These are phyloP conservation scores for Venturia aucupariae DNA, from an alignment of 2,329 filamentous ascomycete genomes.

Conservation along the genomic window DNA sequence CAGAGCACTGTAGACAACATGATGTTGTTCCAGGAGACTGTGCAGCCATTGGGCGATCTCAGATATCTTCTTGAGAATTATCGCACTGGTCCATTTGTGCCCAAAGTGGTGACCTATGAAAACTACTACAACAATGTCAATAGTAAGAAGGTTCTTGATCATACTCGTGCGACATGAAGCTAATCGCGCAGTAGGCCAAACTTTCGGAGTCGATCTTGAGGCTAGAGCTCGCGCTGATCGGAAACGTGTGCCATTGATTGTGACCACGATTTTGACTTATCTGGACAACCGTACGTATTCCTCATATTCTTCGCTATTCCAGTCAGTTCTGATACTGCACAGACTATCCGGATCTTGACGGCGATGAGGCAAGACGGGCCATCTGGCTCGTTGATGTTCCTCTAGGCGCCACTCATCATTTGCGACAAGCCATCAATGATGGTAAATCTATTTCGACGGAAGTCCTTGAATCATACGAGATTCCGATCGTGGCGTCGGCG, in stretches of 20 bases:
- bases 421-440: conserved; percentile 76
- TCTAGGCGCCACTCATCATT: conserved; percentile 70
- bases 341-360: conserved; percentile 93
- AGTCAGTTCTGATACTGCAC: not conserved
- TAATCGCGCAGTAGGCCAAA: conserved; percentile 57
- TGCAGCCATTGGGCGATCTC: conserved; percentile 85
- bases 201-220: conserved; percentile 96
- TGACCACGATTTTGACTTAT: conserved; percentile 90
- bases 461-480: conserved; percentile 76
- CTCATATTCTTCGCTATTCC: not conserved
- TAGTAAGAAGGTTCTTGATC: conserved; percentile 31
- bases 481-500: conserved; percentile 85
- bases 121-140: conserved; percentile 99
- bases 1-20: conserved; percentile 96
- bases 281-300: conserved; percentile 63
- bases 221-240: conserved; percentile 85
- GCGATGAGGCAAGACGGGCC: conserved; percentile 80
- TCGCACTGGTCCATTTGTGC: conserved; percentile 84
- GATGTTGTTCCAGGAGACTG: conserved; percentile 98
- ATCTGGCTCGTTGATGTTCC: conserved; percentile 96
- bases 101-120: conserved; percentile 86
- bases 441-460: conserved; percentile 71
- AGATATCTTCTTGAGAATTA: conserved; percentile 95
- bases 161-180: conserved; percentile 9
- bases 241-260: conserved; percentile 85